Conservation (phyloP, 2,329 filamentous ascomycete species). For the Cercospora brassicicola region DNA sequence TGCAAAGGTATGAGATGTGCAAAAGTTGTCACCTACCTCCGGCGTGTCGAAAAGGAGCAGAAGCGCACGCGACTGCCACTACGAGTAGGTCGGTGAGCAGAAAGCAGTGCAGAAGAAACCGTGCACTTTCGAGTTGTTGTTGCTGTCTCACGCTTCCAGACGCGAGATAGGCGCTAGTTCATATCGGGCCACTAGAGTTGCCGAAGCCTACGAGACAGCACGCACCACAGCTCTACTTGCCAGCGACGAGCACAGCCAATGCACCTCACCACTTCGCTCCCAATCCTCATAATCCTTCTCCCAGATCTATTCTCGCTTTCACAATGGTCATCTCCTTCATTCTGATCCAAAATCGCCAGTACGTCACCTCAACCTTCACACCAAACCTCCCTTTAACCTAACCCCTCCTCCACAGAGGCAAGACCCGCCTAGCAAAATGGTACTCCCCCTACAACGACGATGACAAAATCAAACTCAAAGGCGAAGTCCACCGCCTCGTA, state of each 20-base stretch:
- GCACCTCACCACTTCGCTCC: neutral
- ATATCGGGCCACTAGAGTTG: neutral
- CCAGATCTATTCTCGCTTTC: neutral
- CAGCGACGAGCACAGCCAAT: neutral
- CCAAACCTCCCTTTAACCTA: conserved; percentile 18
- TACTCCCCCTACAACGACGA: conserved; percentile 98
- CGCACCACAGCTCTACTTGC: neutral
- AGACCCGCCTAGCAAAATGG: conserved; percentile 98
- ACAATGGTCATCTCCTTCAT: conserved; percentile 77
- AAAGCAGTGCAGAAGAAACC: neutral
- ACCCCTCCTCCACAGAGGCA: conserved; percentile 65
- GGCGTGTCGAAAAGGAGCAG: neutral
- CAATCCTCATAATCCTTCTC: neutral
- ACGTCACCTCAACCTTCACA: conserved; percentile 19
- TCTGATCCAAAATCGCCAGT: conserved; percentile 88
- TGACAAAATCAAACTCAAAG: conserved; percentile 98
- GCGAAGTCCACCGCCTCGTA: conserved; percentile 97
- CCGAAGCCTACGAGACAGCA: neutral
- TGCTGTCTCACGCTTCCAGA: neutral
- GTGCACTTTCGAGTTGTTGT: neutral
- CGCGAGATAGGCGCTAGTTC: neutral
- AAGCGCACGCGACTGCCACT: neutral
- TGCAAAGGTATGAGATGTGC: conserved; percentile 75
- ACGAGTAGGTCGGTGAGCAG: neutral
- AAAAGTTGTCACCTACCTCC: conserved; percentile 70